Base-by-base conservation (phyloP, 2,329 filamentous ascomycete genomes). In the Xylariaceae sp. region DNA sequence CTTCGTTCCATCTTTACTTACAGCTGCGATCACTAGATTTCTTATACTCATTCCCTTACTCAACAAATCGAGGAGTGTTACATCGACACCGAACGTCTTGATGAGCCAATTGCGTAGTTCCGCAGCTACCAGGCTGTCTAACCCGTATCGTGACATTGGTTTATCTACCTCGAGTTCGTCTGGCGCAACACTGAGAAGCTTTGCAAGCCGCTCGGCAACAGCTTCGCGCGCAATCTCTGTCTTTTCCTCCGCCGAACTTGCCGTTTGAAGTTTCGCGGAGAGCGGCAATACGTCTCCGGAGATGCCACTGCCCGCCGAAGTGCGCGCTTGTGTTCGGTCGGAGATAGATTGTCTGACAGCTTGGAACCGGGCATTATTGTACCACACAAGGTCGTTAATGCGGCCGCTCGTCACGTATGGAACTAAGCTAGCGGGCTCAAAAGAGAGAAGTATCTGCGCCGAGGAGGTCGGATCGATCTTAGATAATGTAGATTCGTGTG, bases 41-140 rank as follows among this genome's bases (percentile, higher is more conserved):
- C 9, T 26, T 4, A 26, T 26, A 26, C 23, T 26, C 23, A 9
- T 26, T 26, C 23, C 23, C 23, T 26, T 26, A 26, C 23, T 26
- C 23, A 26, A 26, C 23, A 26, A 26, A 4, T 26, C 23, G 23
- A 26, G 23, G 4, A 26, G 23, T 9, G 23, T 26, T 4, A 26
- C 9, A 26, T 26, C 23, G 4, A 26, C 23, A 26, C 23, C 23
- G 23, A 26, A 26, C 23, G 23, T 26, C 23, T 26, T 26, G 23
- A 26, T 41, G 7, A 57, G 40, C 56, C 53, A 60, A 44, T 54
- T 60, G 14, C 57, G 45, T 16, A 60, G 43, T 10, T 60, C 53
- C 2, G 32, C 53, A 14, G 54, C 50, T 21, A 57, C 40, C n/a
- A 55, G 48, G 37, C 52, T 55, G 40, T 54, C 52, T 5, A 54